Evolutionary conservation across 305 asterid species (phyloP), one percentile per base, ranked within the genome.

Genomic region (Fraxinus nigra): DNA sequence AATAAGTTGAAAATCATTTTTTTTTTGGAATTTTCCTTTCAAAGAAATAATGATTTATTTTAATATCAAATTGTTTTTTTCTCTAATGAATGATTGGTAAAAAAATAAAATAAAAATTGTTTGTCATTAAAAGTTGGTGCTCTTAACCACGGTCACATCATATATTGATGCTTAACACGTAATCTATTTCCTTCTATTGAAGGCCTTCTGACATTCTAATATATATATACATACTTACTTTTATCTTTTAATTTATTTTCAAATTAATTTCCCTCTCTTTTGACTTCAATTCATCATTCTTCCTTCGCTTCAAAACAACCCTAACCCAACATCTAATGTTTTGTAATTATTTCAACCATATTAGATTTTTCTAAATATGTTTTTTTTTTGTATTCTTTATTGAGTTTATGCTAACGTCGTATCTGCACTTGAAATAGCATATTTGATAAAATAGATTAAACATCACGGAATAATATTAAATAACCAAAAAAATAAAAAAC

Each of bases 291-390:
- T 24, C 7, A 43, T 82, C 22, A 54, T 43, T 32, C 75, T 33
- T 51, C 38, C 16, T 76, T 79, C 77, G 76, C 79, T 72, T 77
- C 65, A 38, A 85, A 77, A 81, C 69, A 22, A 80, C 80, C 32
- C 78, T 28, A 76, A 30, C 85, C 72, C 73, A 82, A 76, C 77
- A 73, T 43, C 70, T n/a, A 75, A 46, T 1, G 32, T 22, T 63
- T 63, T 63, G 72, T 24, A 24, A 63, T 63, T 63, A 63, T 63
- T 22, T 7, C 70, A 61, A 48, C 63, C 63, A 54, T n/a, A 16
- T n/a, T 4, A 51, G 63, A 54, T 7, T 54, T n/a, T 54, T 13
- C 18, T 48, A 54, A 2, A 54, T 54, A n/a, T 51, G 3, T 51
- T 5, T 51, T 48, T 14, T 14, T 0, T 14, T 48, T 14, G 1